Evolutionary conservation across 164 flowering plant species (phyloP).

Genomic region (Platanus orientalis): DNA sequence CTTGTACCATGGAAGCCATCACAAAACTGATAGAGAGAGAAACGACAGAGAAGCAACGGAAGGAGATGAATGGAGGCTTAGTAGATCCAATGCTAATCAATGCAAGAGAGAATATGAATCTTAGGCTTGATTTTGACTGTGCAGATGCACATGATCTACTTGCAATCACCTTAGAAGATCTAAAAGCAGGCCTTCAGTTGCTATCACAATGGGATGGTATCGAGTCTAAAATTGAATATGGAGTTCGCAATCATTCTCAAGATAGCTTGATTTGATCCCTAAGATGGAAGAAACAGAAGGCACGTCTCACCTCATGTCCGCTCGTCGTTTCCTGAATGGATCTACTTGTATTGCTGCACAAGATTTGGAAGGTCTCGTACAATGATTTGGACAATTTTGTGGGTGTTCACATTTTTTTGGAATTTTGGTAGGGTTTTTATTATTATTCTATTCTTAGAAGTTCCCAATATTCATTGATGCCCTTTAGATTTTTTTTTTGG

Average conservation of each 20-base stretch:
- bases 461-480: not conserved
- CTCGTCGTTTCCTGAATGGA: not conserved
- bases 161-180: conserved; percentile 73
- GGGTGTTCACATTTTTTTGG: not conserved
- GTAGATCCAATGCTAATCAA: conserved; percentile 81
- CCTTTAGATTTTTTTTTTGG: not conserved
- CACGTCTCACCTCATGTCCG: not conserved
- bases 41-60: conserved; percentile 72
- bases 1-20: conserved; percentile 63
- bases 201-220: conserved; percentile 35
- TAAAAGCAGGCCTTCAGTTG: conserved; percentile 59
- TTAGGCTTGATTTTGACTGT: conserved; percentile 76
- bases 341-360: not conserved
- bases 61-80: conserved; percentile 92
- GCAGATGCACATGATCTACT: conserved; percentile 56
- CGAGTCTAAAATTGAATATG: not conserved
- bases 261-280: not conserved
- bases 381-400: not conserved
- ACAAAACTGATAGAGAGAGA: conserved; percentile 51
- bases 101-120: conserved; percentile 84
- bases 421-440: too few relatives aligned
- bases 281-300: not conserved
- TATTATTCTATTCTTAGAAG: too few relatives aligned
- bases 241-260: not conserved
- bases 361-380: not conserved